These are phyloP conservation scores for Cyberlindnera nakhonratchasimensis DNA, from an alignment of 805 yeast species.

Conservation along the genomic window DNA sequence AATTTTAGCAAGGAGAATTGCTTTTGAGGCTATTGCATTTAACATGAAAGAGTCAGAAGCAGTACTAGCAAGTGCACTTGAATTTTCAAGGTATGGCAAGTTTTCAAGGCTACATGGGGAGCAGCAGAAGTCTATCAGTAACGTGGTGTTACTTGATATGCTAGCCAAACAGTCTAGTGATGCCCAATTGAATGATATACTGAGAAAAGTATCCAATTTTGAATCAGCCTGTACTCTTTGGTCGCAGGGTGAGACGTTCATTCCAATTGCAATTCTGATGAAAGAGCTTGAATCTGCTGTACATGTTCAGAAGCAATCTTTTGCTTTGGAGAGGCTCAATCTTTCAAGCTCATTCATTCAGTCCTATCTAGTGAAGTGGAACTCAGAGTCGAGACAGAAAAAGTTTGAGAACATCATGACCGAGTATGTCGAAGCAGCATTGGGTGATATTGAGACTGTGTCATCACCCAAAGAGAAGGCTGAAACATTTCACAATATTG, in stretches of 20 bases:
- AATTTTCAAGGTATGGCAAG: conserved; percentile 41
- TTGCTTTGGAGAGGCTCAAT: conserved; percentile 11
- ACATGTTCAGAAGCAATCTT: conserved; percentile 6
- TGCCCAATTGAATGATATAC: not conserved
- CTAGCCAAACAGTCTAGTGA: conserved; percentile 27
- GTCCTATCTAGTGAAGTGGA: conserved; percentile 60
- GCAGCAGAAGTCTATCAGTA: conserved; percentile 48
- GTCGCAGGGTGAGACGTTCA: conserved; percentile 53
- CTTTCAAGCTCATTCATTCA: conserved; percentile 30
- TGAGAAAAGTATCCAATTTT: conserved; percentile 26
- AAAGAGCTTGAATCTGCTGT: conserved; percentile 16
- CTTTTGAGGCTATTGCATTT: conserved; percentile 16
- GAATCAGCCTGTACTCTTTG: conserved; percentile 63
- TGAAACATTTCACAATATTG: conserved; percentile 55
- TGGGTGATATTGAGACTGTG: conserved; percentile 16
- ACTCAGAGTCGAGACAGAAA: conserved; percentile 66
- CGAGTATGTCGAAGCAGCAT: conserved; percentile 45
- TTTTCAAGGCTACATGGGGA: conserved; percentile 37
- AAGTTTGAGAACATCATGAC: conserved; percentile 55
- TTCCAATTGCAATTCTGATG: conserved; percentile 56
- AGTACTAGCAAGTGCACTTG: conserved; percentile 31
- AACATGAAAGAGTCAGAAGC: conserved; percentile 13
- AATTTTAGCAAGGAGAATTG: conserved; percentile 40
- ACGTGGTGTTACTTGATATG: conserved; percentile 43
- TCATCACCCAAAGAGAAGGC: conserved; percentile 33